Evolutionary conservation across 1,139 yeast species (phyloP), one percentile per base, ranked within the genome.

Genomic region (Suhomyces bolitotheri): DNA sequence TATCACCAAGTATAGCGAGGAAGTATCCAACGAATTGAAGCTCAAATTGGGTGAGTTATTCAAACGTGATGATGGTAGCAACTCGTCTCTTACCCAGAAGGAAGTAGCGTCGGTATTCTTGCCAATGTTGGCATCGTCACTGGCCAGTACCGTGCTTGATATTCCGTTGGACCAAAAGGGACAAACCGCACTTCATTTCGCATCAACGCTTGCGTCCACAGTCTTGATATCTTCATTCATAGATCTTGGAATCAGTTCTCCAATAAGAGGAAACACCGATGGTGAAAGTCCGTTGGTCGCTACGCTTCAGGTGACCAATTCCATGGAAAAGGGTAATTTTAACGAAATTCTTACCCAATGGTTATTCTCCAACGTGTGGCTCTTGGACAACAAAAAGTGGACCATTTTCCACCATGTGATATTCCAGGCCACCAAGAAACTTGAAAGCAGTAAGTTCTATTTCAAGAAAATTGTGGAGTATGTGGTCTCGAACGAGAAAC

Each of bases 401-500:
- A 51, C 70, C 1, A 49, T 71, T 29, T 52, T 71, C 29, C 76
- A 71, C 43, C 64, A 62, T 42, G 54, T 71, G 40, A 53, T 62
- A 1, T 40, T 43, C 7, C 62, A 62, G 43, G 50, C 63, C 4
- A 36, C 46, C 8, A 61, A 55, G 33, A 68, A 65, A 44, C 41
- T 50, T 22, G 69, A 65, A 16, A 58, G 69, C 33, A 40, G 45
- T 23, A 78, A 83, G 45, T 89, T 86, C 57, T 90, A 92, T 53
- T 61, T 85, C 33, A 86, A 80, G 43, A 80, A 86, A 15, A 65
- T 90, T 29, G 64, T 90, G 40, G 95, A 88, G 47, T 89, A 92
- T 85, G 75, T 90, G 14, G 87, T 86, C 46, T 25, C 47, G 40
- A 66, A 66, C 41, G 68, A 78, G 30, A 64, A 74, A 31, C 66